Base-by-base conservation (phyloP, 1,284 basidiomycete species). In the Malassezia caprae region DNA sequence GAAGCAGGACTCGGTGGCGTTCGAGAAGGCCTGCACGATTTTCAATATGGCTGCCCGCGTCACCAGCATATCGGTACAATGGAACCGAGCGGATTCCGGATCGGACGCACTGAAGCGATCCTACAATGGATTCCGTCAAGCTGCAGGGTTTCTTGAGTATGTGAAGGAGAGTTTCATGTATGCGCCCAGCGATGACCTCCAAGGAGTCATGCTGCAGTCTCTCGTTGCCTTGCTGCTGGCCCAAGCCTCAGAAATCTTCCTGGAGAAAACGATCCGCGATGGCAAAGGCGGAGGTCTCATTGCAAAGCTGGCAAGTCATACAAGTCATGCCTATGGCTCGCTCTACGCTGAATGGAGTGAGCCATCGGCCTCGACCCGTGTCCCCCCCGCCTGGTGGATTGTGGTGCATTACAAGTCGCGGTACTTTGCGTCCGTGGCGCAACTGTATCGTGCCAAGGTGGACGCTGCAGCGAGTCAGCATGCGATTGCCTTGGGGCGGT, bases 141-240 rank as follows among this genome's bases (percentile, higher is more conserved):
- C 88, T 31, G 89, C 93, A 0, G 94, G 94, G 21, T 94, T 98
- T 89, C 82, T 96, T 68, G 89, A 85, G 10, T 98, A 98, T 75
- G 93, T 99, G 80, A 96, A 96, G 78, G 93, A 98, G 76, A 98
- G 98, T 80, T 98, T 99, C 76, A 78, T 98, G 0, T 94, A 98
- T 71, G 94, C 94, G 0, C 94, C 94, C 0, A 91, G 88, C n/a
- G 94, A 89, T 1, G 94, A 98, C 76, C 82, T 98, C 51, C 87
- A 86, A 72, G 82, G 89, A 26, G 91, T 96, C 55, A 88, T 98
- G 47, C 82, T 98, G 79, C 91, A 93, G 76, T 87, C 93, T 61
- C 79, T 96, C 28, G 84, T 90, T 13, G 83, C 83, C 21, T 67
- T 94, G 61, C 87, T 89, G 74, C 80, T 91, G 15, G 89, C 89